Conservation (phyloP, 331 rosid species). For the Malus hybrid region DNA sequence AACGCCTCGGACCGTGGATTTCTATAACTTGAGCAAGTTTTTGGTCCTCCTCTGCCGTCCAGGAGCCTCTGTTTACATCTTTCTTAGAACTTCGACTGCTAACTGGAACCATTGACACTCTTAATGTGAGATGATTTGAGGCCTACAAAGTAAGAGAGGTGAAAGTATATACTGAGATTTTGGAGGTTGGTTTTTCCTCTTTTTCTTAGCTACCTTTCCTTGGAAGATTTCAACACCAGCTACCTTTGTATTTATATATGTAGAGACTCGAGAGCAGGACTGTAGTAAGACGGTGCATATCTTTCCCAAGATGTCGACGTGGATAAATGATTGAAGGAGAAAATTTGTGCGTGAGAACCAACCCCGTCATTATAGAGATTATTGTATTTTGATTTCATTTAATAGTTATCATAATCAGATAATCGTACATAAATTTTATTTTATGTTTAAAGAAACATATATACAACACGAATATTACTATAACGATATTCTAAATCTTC, state of each 20-base stretch:
- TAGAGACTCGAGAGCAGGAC: neutral
- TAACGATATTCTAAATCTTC: too few species aligned
- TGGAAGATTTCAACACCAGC: neutral
- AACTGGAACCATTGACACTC: constrained; percentile 9
- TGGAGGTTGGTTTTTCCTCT: neutral
- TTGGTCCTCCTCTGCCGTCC: constrained; percentile 37
- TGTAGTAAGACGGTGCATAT: neutral
- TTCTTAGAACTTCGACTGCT: constrained; percentile 1
- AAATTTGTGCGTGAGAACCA: neutral
- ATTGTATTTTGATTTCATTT: too few species aligned
- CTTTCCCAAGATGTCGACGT: neutral
- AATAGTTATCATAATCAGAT: too few species aligned
- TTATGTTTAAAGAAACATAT: too few species aligned
- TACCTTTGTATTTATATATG: neutral
- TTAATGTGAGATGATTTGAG: neutral
- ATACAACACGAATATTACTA: too few species aligned
- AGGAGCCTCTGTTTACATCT: constrained; percentile 27
- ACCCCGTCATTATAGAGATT: too few species aligned
- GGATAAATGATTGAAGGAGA: constrained; percentile 5
- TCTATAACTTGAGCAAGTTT: constrained; percentile 32
- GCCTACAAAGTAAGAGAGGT: neutral
- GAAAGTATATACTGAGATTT: neutral
- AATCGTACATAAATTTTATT: too few species aligned
- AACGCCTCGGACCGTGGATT: constrained; percentile 32
- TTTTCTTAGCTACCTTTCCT: constrained; percentile 5